Evolutionary conservation across 169 alveolate species (phyloP).

Genomic region (Cystoisospora suis): DNA sequence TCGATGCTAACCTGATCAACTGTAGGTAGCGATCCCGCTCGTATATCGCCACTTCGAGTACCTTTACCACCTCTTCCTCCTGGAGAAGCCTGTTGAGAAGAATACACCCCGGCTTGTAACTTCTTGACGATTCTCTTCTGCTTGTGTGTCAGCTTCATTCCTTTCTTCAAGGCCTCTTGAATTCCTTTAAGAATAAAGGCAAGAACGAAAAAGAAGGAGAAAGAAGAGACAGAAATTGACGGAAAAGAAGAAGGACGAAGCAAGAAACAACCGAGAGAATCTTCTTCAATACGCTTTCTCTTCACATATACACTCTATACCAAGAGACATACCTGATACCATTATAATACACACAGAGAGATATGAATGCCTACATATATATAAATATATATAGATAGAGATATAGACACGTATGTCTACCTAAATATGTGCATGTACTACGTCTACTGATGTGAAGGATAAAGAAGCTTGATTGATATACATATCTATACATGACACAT

Average conservation of each 20-base stretch:
- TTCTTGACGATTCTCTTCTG: slow-evolving; percentile 39
- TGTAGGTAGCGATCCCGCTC: not conserved
- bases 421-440: not conserved
- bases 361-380: not conserved
- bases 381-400: too few relatives aligned
- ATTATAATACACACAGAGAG: not conserved
- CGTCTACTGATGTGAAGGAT: not conserved
- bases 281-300: too few relatives aligned
- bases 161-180: slow-evolving; percentile 45
- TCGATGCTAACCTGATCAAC: slow-evolving; percentile 35
- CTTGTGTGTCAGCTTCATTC: slow-evolving; percentile 37
- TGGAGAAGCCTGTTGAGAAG: too few relatives aligned
- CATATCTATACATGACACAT: not conserved
- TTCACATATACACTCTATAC: not conserved
- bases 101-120: not conserved
- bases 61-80: not conserved
- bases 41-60: not conserved
- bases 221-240: not conserved
- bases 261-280: not conserved
- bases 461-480: too few relatives aligned
- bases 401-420: not conserved
- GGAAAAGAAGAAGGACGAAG: not conserved
- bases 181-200: not conserved
- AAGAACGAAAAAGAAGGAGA: not conserved
- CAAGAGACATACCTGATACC: not conserved